These are phyloP conservation scores for Paramecium tetraurelia DNA, from an alignment of 73 alveolate genomes.

Conservation along the genomic window DNA sequence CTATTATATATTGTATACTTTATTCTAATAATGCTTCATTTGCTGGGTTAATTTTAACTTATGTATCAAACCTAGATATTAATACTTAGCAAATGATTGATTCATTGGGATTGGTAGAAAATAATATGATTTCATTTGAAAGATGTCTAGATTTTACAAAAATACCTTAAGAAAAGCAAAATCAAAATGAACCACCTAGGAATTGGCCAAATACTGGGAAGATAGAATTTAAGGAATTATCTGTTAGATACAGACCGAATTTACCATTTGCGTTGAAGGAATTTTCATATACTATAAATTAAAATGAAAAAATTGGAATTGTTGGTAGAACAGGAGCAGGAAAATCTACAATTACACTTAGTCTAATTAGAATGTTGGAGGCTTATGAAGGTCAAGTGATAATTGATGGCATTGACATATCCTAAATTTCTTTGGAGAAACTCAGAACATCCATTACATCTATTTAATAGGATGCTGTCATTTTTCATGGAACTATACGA, in stretches of 20 bases:
- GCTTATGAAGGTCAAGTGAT: constrained; percentile 69
- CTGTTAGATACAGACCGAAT: constrained; percentile 80
- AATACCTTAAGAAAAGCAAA: constrained; percentile 54
- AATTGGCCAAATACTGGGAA: constrained; percentile 64
- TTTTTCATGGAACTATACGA: constrained; percentile 87
- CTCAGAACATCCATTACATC: constrained; percentile 80
- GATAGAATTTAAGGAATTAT: constrained; percentile 77
- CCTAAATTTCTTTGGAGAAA: constrained; percentile 65
- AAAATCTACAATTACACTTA: constrained; percentile 63
- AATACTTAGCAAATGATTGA: not conserved
- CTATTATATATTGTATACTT: not conserved
- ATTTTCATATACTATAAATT: constrained; percentile 2
- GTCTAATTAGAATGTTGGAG: constrained; percentile 44
- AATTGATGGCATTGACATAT: constrained; percentile 85
- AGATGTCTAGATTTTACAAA: constrained; percentile 77
- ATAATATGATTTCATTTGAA: constrained; percentile 84
- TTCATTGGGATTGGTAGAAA: constrained; percentile 70
- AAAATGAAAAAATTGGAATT: constrained; percentile 51
- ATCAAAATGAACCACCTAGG: constrained; percentile 58
- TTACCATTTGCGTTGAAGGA: constrained; percentile 63
- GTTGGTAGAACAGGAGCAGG: constrained; percentile 74
- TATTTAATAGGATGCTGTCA: constrained; percentile 88
- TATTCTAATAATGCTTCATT: not conserved
- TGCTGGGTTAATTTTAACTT: constrained; percentile 8
- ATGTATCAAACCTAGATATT: not conserved